A percentile compares a stretch with the other conserved stretches of the same genome.
These are phyloP conservation scores for Leccinum sublutescens DNA, from an alignment of 768 basidiomycete species.

Conservation along the genomic window DNA sequence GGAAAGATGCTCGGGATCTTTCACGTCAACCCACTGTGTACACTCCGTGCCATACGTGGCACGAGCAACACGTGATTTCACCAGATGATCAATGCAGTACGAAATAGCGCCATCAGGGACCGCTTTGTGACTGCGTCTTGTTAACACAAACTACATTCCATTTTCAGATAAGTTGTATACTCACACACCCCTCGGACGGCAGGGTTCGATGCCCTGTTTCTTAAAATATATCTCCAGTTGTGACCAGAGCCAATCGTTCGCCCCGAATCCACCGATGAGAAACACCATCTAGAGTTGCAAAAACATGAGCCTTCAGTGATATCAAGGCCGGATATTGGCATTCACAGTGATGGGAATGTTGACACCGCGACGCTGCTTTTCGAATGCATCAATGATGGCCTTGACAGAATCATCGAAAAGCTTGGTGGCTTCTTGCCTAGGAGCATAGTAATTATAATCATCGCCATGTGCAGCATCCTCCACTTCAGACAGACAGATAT, in stretches of 20 bases:
- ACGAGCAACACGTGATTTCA: conserved; percentile 43
- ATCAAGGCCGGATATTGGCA: not conserved
- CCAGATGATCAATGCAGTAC: conserved; percentile 42
- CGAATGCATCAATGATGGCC: conserved; percentile 32
- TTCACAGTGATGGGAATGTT: conserved; percentile 30
- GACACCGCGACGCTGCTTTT: conserved; percentile 23
- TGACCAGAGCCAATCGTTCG: conserved; percentile 44
- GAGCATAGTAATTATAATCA: not conserved
- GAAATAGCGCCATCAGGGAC: conserved; percentile 48
- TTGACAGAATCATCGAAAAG: conserved; percentile 44
- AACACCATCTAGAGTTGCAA: conserved; percentile 28
- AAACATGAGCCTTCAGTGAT: not conserved
- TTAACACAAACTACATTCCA: not conserved
- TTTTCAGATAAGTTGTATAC: conserved; percentile 26
- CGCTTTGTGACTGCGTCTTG: conserved; percentile 35
- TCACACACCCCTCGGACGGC: conserved; percentile 47
- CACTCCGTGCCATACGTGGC: conserved; percentile 57
- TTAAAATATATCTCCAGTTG: conserved; percentile 37
- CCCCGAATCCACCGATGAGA: conserved; percentile 52
- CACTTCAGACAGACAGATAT: not conserved
- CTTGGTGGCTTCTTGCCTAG: conserved; percentile 34
- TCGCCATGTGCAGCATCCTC: not conserved
- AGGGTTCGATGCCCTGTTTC: conserved; percentile 37
- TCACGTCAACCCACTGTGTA: not conserved
- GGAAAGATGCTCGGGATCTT: conserved; percentile 8